phyloP scores from a whole-genome alignment of 345 rosid species.

The Eucalyptus curtisii region DNA sequence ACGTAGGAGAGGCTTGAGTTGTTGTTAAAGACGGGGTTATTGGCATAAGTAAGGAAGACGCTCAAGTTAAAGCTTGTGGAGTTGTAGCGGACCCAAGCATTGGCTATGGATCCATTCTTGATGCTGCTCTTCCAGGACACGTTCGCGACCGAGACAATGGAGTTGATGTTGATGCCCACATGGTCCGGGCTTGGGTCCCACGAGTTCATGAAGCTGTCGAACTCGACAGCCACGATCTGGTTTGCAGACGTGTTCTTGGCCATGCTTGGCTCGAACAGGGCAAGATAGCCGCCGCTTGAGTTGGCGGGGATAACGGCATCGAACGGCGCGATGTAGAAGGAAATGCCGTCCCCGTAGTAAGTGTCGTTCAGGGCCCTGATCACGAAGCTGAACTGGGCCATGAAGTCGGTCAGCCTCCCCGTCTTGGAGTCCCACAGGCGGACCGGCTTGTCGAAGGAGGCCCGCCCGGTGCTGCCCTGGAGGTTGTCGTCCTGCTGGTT shows the following conservation, averaged over 20 bases:
- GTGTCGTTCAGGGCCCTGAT: neutral
- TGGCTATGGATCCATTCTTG: constrained; percentile 15
- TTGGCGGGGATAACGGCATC: constrained; percentile 21
- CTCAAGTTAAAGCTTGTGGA: constrained; percentile 34
- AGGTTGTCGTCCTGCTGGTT: constrained; percentile 7
- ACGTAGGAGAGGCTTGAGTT: constrained; percentile 15
- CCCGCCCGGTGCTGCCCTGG: constrained; percentile 29
- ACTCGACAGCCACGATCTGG: constrained; percentile 38
- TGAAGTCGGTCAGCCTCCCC: constrained; percentile 28
- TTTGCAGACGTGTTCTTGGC: neutral
- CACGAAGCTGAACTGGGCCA: constrained; percentile 30
- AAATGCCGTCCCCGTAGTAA: constrained; percentile 26
- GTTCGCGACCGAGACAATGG: constrained; percentile 17
- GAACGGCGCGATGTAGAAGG: constrained; percentile 36
- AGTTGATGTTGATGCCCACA: constrained; percentile 43
- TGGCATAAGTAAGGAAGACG: constrained; percentile 26
- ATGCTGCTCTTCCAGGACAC: constrained; percentile 25
- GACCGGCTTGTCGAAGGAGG: constrained; percentile 17
- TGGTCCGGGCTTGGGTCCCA: constrained; percentile 44
- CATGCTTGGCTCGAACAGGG: constrained; percentile 4
- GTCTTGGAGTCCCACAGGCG: constrained; percentile 34
- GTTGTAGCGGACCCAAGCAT: constrained; percentile 42
- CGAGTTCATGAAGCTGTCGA: constrained; percentile 16
- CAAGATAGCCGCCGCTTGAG: constrained; percentile 36
- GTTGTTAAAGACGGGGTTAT: constrained; percentile 12